Evolutionary conservation across 352 stramenopile genomes (phyloP), one percentile per base, ranked within the genome.

Genomic region (Pelagophyceae sp.): DNA sequence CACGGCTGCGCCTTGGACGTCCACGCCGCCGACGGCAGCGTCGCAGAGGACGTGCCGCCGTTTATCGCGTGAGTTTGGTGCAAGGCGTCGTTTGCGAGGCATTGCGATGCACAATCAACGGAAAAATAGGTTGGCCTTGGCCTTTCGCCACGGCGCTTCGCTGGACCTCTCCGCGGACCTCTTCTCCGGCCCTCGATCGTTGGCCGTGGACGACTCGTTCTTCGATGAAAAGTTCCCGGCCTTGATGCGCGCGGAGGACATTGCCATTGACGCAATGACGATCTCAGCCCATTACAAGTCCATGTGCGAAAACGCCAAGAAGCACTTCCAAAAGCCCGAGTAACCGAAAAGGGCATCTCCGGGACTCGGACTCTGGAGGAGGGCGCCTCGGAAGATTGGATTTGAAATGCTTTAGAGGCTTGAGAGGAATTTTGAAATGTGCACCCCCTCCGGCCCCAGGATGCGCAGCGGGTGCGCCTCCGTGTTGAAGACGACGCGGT

Each of bases 401-500:
- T n/a, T n/a, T n/a, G n/a, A n/a, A n/a, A n/a, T n/a, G n/a, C n/a
- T n/a, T n/a, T n/a, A n/a, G n/a, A n/a, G n/a, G n/a, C n/a, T n/a
- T n/a, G 45, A 54, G 58, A 67, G 58, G 58, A 6, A 5, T 11
- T 31, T 5, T 11, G 58, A 67, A 27, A 67, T n/a, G 29, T 67
- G 58, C 11, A 67, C 31, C 5, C 58, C 58, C 5, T n/a, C 15
- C 11, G 5, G 5, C 2, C 61, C 72, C 35, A 85, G 75, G 76
- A 80, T 81, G 45, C 45, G 54, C 37, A 97, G 76, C 40, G 93
- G 93, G 80, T 98, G 94, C 23, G 92, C 93, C 81, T 98, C 93
- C 0, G 94, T 98, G 84, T 98, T 98, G 85, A 98, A 97, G 0
- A 98, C 92, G 78, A 93, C 92, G 80, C 96, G 90, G 76, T 97